phyloP scores from a whole-genome alignment of 2,329 filamentous ascomycete species.

The Mycosphaerella arachidis region DNA sequence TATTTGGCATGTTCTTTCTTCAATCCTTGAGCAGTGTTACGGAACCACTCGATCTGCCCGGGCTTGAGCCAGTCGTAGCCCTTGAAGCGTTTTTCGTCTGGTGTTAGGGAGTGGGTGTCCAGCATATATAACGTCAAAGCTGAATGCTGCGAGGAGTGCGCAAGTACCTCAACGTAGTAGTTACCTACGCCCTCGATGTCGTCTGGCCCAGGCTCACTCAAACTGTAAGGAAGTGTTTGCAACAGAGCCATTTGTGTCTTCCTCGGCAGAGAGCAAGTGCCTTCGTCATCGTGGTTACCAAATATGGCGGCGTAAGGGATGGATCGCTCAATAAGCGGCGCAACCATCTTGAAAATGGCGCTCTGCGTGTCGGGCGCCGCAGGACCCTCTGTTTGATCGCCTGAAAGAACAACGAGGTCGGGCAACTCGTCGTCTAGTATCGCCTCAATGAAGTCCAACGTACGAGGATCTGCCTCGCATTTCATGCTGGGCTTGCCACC shows the following conservation, averaged over 20 bases:
- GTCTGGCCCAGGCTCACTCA: constrained; percentile 77
- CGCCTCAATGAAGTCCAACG: constrained; percentile 78
- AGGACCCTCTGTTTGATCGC: constrained; percentile 93
- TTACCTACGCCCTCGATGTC: constrained; percentile 89
- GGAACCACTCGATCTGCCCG: constrained; percentile 93
- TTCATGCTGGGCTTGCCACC: constrained; percentile 35
- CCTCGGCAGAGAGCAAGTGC: constrained; percentile 57
- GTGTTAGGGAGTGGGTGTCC: constrained; percentile 87
- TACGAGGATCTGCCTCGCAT: constrained; percentile 88
- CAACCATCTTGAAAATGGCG: constrained; percentile 88
- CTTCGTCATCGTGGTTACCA: constrained; percentile 96
- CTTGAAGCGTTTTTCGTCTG: constrained; percentile 79
- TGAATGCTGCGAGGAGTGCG: constrained; percentile 77
- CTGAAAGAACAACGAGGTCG: constrained; percentile 84
- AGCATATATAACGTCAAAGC: constrained; percentile 92
- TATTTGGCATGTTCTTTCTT: constrained; percentile 69
- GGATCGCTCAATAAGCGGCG: constrained; percentile 75
- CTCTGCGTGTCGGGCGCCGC: constrained; percentile 87
- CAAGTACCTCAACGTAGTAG: constrained; percentile 86
- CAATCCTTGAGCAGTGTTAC: constrained; percentile 66
- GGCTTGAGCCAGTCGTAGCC: constrained; percentile 98
- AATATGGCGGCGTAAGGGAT: constrained; percentile 94
- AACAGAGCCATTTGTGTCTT: constrained; percentile 78
- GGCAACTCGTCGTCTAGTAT: constrained; percentile 90
- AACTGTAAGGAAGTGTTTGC: constrained; percentile 80